Evolutionary conservation across 2,329 filamentous ascomycete species (phyloP).

Genomic region (Beauveria asiatica): DNA sequence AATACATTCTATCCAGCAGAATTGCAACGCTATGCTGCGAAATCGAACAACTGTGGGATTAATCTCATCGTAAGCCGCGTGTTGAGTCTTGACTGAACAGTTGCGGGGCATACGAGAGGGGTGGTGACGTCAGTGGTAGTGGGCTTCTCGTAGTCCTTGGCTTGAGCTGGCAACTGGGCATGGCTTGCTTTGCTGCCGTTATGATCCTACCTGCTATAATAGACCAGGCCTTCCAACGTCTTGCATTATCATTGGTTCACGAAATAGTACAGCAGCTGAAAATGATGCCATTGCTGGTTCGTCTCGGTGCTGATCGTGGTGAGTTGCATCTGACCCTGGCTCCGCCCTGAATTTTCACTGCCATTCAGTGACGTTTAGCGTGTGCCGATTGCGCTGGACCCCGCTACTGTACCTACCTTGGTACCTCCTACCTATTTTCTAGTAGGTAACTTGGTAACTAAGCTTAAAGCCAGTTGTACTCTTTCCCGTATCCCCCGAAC

Average conservation of each 20-base stretch:
- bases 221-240: background rate
- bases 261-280: background rate
- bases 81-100: background rate
- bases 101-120: background rate
- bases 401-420: background rate
- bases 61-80: background rate
- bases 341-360: background rate
- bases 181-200: background rate
- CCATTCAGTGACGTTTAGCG: background rate
- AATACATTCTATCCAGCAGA: no score
- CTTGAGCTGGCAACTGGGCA: background rate
- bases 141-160: background rate
- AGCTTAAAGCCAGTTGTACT: background rate
- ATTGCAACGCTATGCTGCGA: no score
- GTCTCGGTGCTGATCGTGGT: background rate
- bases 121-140: background rate
- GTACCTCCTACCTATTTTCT: no score
- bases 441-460: no score
- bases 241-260: background rate
- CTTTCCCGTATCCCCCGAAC: background rate
- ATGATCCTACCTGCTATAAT: background rate
- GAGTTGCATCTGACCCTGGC: background rate
- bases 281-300: conserved; percentile 2
- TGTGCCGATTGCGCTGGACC: background rate
- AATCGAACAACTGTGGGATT: no score